Base-by-base conservation (phyloP, 192 early-diverging fungal genomes). In the Rhizoclosmatium globosum region DNA sequence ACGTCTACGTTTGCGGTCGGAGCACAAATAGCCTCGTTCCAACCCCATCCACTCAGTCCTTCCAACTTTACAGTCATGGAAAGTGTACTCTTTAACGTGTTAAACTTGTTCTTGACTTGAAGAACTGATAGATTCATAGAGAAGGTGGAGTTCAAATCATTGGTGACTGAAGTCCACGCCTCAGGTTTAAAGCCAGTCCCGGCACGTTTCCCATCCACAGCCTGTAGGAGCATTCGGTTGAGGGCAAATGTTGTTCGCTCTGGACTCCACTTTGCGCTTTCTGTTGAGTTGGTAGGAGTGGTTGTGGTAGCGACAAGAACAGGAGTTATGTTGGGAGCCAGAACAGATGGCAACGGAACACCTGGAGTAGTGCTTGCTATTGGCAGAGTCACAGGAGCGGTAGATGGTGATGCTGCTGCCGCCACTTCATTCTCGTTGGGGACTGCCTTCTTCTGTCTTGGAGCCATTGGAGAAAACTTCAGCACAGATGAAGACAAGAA, bases 11-110 rank as follows among this genome's bases (percentile, higher is more conserved):
- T 15, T 0, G 62, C 62, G 0, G 17, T 38, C 39, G 62, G 62
- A 0, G 9, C 1, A 38, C 3, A 11, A 17, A 23, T 23, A 17
- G 39, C 17, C 19, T 64, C 62, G 38, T 64, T 38, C 15, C 15
- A 64, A 38, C 62, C 62, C 62, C 62, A 64, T 23, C 62, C 62
- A 38, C 62, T 64, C 62, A 64, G 3, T 11, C 39, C 39, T 2
- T 15, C 38, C 62, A 64, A 23, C 13, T 38, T 17, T 1, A 64
- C n/a, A 11, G 31, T 38, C 15, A 15, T 17, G 1, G 17, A 38
- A 38, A 64, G 38, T 38, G 11, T 17, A 2, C 62, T 38, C 3
- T 64, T 64, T 2, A 23, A 9, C 17, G 62, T 11, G n/a, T 64
- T 17, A 17, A 64, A 11, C 62, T 64, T 64, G 1, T 1, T 23